Base-by-base conservation (phyloP, 2,329 filamentous ascomycete genomes). In the Orbilia ellipsospora region DNA sequence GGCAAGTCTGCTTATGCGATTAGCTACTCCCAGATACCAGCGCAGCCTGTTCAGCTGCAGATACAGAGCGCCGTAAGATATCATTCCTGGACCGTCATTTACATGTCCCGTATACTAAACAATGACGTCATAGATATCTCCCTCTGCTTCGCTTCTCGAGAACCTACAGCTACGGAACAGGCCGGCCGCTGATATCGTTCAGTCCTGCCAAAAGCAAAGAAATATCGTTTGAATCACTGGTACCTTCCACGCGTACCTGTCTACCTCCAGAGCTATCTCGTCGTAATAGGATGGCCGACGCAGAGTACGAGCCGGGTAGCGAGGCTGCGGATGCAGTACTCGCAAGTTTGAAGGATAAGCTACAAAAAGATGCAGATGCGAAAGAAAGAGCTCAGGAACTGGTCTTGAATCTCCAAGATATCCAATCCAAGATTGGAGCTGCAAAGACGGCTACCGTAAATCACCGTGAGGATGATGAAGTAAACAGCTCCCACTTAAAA, bases 231-330 rank as follows among this genome's bases (percentile, higher is more conserved):
- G 31, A 36, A 36, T 36, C 31, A 1, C 31, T 36, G 31, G 31
- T 36, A 36, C 31, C 8, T 36, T 6, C 23, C 23, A 23, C 23
- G 23, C 23, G 23, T 23, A 23, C 23, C 23, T 4, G 10, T 36
- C 31, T 36, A 36, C 31, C 8, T 36, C 31, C 31, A 36, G 3
- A 36, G 31, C 31, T 36, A 6, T 10, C 31, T 36, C 31, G 5
- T 36, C 31, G 63, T 13, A 50, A 23, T 26, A 69, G 50, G 26
- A 75, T 75, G 72, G 57, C 59, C 4, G 72, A 75, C 51, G 52
- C 44, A 10, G 72, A 65, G 20, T 64, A 64, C 45, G 67, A 75
- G 57, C 28, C 59, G 20, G 72, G 63, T 5, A 61, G 31, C 51
- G 51, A 45, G 8, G 36, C 42, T 28, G 62, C 63, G 8, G 45